These are phyloP conservation scores for Litchi chinensis DNA, from an alignment of 345 rosid genomes.

Conservation along the genomic window DNA sequence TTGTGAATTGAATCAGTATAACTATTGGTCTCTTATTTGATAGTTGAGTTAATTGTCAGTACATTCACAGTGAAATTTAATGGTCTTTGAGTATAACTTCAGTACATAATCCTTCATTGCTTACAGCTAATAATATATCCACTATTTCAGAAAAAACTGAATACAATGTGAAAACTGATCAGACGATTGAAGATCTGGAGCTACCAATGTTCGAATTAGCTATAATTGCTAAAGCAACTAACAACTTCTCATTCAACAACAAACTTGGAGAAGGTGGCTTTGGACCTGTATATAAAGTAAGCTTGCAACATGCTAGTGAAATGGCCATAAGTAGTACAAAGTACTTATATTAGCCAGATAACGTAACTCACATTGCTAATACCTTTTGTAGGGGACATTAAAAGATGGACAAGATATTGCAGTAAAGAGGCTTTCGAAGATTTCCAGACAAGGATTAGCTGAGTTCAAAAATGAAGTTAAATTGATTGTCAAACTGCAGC, in stretches of 20 bases:
- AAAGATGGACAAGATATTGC: conserved; percentile 29
- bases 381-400: conserved; percentile 16
- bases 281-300: conserved; percentile 43
- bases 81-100: no score
- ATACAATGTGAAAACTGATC: background rate
- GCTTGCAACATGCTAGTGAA: background rate
- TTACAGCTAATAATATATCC: background rate
- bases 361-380: background rate
- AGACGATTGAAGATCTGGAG: conserved; percentile 30
- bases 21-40: no score
- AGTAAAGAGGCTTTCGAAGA: conserved; percentile 18
- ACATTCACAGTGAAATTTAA: no score
- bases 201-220: conserved; percentile 33
- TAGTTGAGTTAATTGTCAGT: no score
- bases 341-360: background rate
- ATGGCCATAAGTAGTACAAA: background rate
- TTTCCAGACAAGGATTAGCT: conserved; percentile 10
- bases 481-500: no score
- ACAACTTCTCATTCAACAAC: conserved; percentile 31
- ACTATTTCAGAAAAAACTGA: background rate
- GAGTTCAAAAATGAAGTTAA: no score
- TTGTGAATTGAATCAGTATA: no score
- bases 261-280: conserved; percentile 46
- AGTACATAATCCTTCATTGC: no score
- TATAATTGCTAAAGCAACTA: conserved; percentile 28